phyloP scores from a whole-genome alignment of 805 yeast species.

The Dipodascopsis uninucleata region DNA sequence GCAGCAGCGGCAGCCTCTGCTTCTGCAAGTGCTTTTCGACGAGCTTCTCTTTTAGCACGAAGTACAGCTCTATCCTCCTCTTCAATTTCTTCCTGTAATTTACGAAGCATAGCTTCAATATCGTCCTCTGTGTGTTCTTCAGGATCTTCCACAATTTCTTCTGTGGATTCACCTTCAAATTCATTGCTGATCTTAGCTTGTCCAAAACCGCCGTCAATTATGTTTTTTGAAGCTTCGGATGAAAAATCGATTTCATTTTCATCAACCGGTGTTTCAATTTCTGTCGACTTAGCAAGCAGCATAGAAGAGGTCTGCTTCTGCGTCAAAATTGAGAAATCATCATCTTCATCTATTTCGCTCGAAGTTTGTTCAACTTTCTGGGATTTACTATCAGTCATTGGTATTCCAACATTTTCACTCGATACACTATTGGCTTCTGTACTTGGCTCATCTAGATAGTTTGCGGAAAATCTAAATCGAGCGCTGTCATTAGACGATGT shows the following conservation, averaged over 20 bases:
- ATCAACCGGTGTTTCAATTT: slow-evolving; percentile 7
- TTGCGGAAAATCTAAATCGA: slow-evolving; percentile 7
- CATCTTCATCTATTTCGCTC: slow-evolving; percentile 10
- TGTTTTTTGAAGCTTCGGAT: slow-evolving; percentile 1
- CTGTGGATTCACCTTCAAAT: slow-evolving; percentile 1
- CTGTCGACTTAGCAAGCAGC: slow-evolving; percentile 6
- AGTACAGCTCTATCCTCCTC: slow-evolving; percentile 20
- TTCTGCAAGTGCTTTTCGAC: slow-evolving; percentile 11
- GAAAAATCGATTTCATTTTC: slow-evolving; percentile 6
- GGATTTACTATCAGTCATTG: no score
- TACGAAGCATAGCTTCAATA: slow-evolving; percentile 37
- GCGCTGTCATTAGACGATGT: not conserved
- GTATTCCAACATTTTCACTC: not conserved
- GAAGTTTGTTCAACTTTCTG: not conserved
- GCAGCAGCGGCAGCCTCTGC: slow-evolving; percentile 12
- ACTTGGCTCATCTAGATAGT: slow-evolving; percentile 13
- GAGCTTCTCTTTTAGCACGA: slow-evolving; percentile 17
- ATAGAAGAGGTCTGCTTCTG: slow-evolving; percentile 12
- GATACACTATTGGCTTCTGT: not conserved
- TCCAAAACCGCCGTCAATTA: not conserved
- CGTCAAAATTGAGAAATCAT: slow-evolving; percentile 13
- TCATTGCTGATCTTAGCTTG: not conserved
- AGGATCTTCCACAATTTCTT: not conserved
- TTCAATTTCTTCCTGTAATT: slow-evolving; percentile 22
- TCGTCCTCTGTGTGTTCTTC: slow-evolving; percentile 40